Evolutionary conservation across 208 protist species (phyloP).

Genomic region (Leishmania amazonensis): DNA sequence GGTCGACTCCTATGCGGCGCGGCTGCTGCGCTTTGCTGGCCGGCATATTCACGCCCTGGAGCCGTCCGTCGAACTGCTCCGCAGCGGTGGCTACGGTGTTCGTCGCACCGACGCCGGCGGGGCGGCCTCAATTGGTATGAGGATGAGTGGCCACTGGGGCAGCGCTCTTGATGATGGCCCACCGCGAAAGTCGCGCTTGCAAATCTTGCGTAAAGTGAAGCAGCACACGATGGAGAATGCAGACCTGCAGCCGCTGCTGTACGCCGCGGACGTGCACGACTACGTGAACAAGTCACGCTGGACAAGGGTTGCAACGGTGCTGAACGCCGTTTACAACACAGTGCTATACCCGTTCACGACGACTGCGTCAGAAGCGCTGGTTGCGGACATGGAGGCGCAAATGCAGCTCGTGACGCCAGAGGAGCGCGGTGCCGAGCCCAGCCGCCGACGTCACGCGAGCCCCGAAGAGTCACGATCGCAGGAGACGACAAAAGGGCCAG

Average conservation of each 20-base stretch:
- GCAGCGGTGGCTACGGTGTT: constrained; percentile 15
- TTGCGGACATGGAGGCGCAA: constrained; percentile 37
- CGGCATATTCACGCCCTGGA: constrained; percentile 23
- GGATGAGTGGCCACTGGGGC: background rate
- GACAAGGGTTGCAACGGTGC: constrained; percentile 34
- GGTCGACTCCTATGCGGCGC: constrained; percentile 27
- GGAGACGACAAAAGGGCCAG: background rate
- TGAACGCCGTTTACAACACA: constrained; percentile 32
- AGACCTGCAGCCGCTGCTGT: constrained; percentile 67
- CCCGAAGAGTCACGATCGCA: background rate
- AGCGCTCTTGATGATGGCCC: constrained; percentile 25
- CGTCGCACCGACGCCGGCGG: background rate
- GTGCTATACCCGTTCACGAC: constrained; percentile 70
- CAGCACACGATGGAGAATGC: constrained; percentile 43
- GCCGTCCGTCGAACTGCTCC: constrained; percentile 27
- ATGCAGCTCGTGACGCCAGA: constrained; percentile 27
- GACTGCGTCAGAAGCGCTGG: constrained; percentile 46
- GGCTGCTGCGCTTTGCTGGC: constrained; percentile 34
- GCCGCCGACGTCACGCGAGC: background rate
- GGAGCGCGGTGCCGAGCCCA: background rate
- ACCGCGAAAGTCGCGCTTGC: constrained; percentile 27
- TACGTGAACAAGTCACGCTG: constrained; percentile 43
- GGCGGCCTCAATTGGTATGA: background rate
- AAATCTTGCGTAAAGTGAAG: constrained; percentile 37
- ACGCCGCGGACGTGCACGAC: constrained; percentile 59